These are phyloP conservation scores for Fusarium nematophilum DNA, from an alignment of 2,329 filamentous ascomycete species.

Conservation along the genomic window DNA sequence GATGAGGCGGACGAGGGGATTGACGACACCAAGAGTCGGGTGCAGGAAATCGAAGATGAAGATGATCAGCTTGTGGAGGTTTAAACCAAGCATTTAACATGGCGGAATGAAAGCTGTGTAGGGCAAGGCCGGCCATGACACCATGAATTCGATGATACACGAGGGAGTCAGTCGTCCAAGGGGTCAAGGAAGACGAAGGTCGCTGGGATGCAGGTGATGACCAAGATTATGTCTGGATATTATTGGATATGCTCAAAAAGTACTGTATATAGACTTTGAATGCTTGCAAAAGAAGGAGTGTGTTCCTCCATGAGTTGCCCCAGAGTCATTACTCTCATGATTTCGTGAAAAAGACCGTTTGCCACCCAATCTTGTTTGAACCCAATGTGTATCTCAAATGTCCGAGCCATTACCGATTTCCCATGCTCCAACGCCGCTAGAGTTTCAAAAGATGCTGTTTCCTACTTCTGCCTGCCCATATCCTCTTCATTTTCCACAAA, in stretches of 20 bases:
- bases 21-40: conserved; percentile 54
- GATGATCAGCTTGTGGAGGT: conserved; percentile 68
- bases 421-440: conserved; percentile 33
- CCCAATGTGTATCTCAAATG: not conserved
- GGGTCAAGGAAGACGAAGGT: not conserved
- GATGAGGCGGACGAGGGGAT: conserved; percentile 70
- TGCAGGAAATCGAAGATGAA: conserved; percentile 60
- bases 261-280: conserved; percentile 29
- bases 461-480: conserved; percentile 43
- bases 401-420: not conserved
- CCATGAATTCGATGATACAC: not conserved
- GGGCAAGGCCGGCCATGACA: not conserved
- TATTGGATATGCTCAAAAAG: conserved; percentile 26
- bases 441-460: not conserved
- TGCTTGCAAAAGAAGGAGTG: conserved; percentile 26
- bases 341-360: conserved; percentile 35
- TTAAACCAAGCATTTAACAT: conserved; percentile 42
- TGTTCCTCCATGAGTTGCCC: conserved; percentile 12
- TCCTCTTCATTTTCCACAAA: conserved; percentile 57
- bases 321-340: conserved; percentile 13
- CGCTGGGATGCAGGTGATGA: not conserved
- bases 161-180: not conserved
- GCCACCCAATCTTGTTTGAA: not conserved
- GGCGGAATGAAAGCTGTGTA: not conserved
- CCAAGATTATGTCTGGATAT: not conserved